Base-by-base conservation (phyloP, 2,329 filamentous ascomycete genomes). In the Aspergillus vadensis region DNA sequence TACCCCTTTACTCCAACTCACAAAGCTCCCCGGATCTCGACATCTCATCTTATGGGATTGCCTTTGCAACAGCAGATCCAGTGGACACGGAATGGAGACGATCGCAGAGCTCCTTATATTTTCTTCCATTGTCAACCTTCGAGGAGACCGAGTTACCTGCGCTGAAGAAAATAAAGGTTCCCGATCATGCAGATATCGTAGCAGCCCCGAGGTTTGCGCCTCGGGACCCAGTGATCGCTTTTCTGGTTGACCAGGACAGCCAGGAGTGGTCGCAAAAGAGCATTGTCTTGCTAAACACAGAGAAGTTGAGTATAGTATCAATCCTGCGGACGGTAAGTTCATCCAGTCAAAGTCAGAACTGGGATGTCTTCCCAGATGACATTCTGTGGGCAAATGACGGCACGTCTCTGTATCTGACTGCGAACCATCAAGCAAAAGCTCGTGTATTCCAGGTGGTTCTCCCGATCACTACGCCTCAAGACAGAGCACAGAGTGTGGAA, bases 311-410 rank as follows among this genome's bases (percentile, higher is more conserved):
- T 9, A 44, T 55, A 9, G 19, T 23, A 7, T 17, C 21, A 3
- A 19, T 55, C 15, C 39, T 55, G 2, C 38, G 21, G 5, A 55
- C 52, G 3, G n/a, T 44, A 39, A n/a, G 41, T 10, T 27, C 21
- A 5, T 5, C 14, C 9, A 39, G 19, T 10, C 9, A 27, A 3
- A 14, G 19, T n/a, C 52, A 44, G 15, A 9, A 38, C 32, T 55
- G 52, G 52, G 52, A 55, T 14, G 52, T 44, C 19, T 55, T 55
- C 10, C 52, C 52, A 4, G 52, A 55, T n/a, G 52, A 43, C 10
- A 43, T 55, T n/a, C 8, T 55, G 8, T 55, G 52, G 52, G 21
- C 52, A 9, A 44, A 44, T n/a, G 52, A 55, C n/a, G 15, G 23
- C n/a, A 5, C 52, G 1, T 30, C 21, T 1, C 27, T 55, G 14